Evolutionary conservation across 768 basidiomycete genomes (phyloP).

Genomic region (Lactifluus pinguis): DNA sequence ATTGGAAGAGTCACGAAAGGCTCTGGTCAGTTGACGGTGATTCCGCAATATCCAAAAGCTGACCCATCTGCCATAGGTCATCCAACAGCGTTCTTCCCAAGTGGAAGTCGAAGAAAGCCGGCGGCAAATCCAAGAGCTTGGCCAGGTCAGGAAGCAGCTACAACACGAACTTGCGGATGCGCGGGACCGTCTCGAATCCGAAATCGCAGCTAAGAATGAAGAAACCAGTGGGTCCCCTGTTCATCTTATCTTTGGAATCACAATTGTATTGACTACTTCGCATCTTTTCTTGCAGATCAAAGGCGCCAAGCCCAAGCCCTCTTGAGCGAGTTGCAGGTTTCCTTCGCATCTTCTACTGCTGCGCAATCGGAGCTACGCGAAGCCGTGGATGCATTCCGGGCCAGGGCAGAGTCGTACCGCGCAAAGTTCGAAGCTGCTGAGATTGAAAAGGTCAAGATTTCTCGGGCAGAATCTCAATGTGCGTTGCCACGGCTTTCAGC

Average conservation of each 20-base stretch:
- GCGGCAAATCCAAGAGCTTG: conserved; percentile 52
- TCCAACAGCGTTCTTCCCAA: conserved; percentile 56
- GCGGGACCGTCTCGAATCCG: conserved; percentile 47
- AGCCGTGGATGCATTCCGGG: conserved; percentile 55
- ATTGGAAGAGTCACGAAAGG: conserved; percentile 62
- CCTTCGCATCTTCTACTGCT: conserved; percentile 47
- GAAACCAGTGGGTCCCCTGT: conserved; percentile 41
- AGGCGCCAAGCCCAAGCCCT: conserved; percentile 51
- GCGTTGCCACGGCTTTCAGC: conserved; percentile 12
- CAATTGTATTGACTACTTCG: neutral
- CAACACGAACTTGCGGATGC: conserved; percentile 45
- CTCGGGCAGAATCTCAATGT: conserved; percentile 59
- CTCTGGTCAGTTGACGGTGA: conserved; percentile 39
- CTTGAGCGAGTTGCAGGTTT: conserved; percentile 56
- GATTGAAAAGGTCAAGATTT: conserved; percentile 54
- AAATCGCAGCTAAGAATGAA: conserved; percentile 46
- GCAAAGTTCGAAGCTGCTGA: conserved; percentile 59
- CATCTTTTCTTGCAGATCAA: conserved; percentile 32
- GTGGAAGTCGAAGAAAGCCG: conserved; percentile 57
- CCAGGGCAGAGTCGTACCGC: conserved; percentile 50
- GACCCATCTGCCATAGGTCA: conserved; percentile 34
- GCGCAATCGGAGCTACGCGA: conserved; percentile 59
- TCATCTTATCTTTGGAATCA: neutral
- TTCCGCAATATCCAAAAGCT: neutral
- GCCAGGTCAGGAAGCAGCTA: conserved; percentile 46